Evolutionary conservation across 2,329 filamentous ascomycete genomes (phyloP).

Genomic region (Colletotrichum euphorbiae): DNA sequence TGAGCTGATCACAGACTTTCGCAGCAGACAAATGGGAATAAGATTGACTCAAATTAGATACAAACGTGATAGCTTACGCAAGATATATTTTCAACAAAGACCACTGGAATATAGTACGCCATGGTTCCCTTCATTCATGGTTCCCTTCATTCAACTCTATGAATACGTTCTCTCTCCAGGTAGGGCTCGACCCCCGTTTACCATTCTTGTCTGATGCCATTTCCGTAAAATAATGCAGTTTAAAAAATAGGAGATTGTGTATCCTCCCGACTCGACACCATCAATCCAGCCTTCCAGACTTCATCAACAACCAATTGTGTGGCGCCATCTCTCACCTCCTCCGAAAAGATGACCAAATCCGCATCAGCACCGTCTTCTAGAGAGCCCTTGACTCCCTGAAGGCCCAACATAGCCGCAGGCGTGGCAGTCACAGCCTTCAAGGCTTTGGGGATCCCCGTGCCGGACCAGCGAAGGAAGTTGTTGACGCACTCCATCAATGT

Average conservation of each 20-base stretch:
- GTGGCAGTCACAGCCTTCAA: slow-evolving; percentile 80
- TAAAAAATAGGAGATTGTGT: slow-evolving; percentile 28
- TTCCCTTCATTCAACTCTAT: slow-evolving; percentile 1
- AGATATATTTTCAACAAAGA: too few species aligned
- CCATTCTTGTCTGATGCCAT: neutral
- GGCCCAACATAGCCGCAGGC: slow-evolving; percentile 80
- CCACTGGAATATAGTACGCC: too few species aligned
- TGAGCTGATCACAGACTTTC: too few species aligned
- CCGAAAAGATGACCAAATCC: slow-evolving; percentile 75
- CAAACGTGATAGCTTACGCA: too few species aligned
- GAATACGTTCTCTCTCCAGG: slow-evolving; percentile 15
- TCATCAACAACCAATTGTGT: slow-evolving; percentile 74
- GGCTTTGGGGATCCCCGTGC: slow-evolving; percentile 74
- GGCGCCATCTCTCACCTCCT: slow-evolving; percentile 58
- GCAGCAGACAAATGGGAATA: too few species aligned
- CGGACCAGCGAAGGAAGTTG: slow-evolving; percentile 83
- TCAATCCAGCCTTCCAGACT: slow-evolving; percentile 82
- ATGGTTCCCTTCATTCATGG: neutral
- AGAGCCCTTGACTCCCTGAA: slow-evolving; percentile 74
- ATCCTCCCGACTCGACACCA: slow-evolving; percentile 53
- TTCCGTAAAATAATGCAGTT: neutral
- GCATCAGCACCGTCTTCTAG: slow-evolving; percentile 73
- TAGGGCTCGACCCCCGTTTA: neutral
- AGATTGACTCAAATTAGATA: too few species aligned
- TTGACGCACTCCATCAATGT: slow-evolving; percentile 85